Evolutionary conservation across 2,329 filamentous ascomycete genomes (phyloP).

Genomic region (Colletotrichum sp.): DNA sequence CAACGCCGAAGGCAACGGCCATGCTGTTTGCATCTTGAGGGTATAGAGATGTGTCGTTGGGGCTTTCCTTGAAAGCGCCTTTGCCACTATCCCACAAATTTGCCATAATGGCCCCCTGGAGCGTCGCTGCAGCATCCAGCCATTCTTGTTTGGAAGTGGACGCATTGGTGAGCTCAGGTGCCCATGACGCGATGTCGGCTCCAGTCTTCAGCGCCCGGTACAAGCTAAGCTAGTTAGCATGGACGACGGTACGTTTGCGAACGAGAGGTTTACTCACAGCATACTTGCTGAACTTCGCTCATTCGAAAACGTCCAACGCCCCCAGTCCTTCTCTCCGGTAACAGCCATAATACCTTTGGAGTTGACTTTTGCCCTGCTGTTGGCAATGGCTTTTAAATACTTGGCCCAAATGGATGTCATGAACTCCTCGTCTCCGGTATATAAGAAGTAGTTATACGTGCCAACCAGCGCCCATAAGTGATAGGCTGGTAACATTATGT

Average conservation of each 20-base stretch:
- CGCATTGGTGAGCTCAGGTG: constrained; percentile 34
- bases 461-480: not conserved
- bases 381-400: constrained; percentile 31
- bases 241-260: too few species aligned
- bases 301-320: constrained; percentile 31
- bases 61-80: constrained; percentile 60
- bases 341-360: constrained; percentile 39
- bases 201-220: not conserved
- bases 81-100: constrained; percentile 49
- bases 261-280: not conserved
- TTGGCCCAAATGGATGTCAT: constrained; percentile 27
- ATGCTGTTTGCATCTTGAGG: constrained; percentile 67
- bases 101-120: constrained; percentile 38
- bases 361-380: constrained; percentile 7
- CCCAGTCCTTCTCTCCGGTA: constrained; percentile 56
- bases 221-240: not conserved
- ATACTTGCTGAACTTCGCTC: not conserved
- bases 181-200: not conserved
- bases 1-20: constrained; percentile 47
- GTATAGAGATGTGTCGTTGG: constrained; percentile 52
- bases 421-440: not conserved
- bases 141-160: constrained; percentile 41
- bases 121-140: not conserved
- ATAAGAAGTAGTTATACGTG: not conserved
- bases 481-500: rapidly evolving